phyloP scores from a whole-genome alignment of 768 basidiomycete genomes.

The Boletus subcaerulescens region DNA sequence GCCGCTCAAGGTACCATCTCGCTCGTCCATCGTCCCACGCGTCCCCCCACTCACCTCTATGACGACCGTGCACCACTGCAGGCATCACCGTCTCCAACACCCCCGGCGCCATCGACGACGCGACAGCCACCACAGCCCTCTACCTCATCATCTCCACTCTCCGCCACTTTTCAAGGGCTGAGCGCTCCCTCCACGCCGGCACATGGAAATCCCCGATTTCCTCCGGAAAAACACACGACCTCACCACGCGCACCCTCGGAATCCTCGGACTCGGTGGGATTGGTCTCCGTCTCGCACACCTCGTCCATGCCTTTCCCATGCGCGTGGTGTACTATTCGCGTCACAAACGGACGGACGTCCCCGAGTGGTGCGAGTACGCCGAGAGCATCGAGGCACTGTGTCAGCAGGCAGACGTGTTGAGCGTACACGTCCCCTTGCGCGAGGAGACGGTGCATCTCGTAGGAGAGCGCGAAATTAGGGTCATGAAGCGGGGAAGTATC shows the following conservation, averaged over 20 bases:
- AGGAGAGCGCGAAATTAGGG: constrained; percentile 70
- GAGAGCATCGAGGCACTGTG: constrained; percentile 63
- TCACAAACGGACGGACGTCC: constrained; percentile 51
- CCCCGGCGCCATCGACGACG: constrained; percentile 86
- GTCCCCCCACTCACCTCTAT: too few relatives aligned
- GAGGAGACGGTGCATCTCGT: constrained; percentile 71
- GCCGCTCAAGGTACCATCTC: constrained; percentile 57
- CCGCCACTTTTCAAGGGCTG: constrained; percentile 67
- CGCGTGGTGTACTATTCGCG: constrained; percentile 80
- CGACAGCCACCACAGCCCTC: constrained; percentile 83
- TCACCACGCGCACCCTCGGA: constrained; percentile 65
- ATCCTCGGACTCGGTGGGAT: constrained; percentile 79
- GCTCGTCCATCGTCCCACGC: background rate
- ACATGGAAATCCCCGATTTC: constrained; percentile 59
- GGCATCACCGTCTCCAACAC: constrained; percentile 80
- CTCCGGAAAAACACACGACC: constrained; percentile 53
- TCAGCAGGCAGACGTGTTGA: constrained; percentile 73
- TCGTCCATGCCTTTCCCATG: constrained; percentile 84
- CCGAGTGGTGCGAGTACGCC: constrained; percentile 77
- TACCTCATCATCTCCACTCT: constrained; percentile 78
- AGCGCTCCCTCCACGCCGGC: constrained; percentile 47
- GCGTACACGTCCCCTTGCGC: constrained; percentile 80
- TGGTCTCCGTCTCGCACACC: constrained; percentile 64
- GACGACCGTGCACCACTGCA: background rate
- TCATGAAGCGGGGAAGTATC: constrained; percentile 72